Conservation (phyloP, 2,329 filamentous ascomycete genomes). For the Trichoderma sp. region DNA sequence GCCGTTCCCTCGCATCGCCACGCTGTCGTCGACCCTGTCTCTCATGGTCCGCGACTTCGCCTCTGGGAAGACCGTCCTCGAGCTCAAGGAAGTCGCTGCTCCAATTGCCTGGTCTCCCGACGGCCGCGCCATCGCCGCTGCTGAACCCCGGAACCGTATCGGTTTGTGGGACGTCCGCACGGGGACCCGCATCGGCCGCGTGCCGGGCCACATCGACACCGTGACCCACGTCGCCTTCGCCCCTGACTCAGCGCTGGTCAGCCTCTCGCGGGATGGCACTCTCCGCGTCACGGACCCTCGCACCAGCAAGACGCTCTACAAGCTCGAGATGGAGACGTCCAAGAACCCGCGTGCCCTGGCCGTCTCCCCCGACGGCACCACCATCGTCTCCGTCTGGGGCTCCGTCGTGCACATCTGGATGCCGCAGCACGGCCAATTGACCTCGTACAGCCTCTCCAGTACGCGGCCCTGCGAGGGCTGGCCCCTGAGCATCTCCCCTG, state of each 20-base stretch:
- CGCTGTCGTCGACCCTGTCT: constrained; percentile 31
- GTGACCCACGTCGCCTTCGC: constrained; percentile 39
- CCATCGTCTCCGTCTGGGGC: constrained; percentile 40
- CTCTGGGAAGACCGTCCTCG: constrained; percentile 32
- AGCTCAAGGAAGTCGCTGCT: constrained; percentile 32
- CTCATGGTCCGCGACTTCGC: constrained; percentile 32
- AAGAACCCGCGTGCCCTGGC: constrained; percentile 32
- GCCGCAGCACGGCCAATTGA: constrained; percentile 32
- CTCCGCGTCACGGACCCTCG: constrained; percentile 35
- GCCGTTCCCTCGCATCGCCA: constrained; percentile 26
- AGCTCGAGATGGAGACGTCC: constrained; percentile 35
- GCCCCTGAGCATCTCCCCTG: constrained; percentile 40
- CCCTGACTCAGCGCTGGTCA: constrained; percentile 30
- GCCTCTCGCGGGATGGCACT: constrained; percentile 37
- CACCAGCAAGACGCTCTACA: constrained; percentile 35
- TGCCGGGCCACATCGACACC: constrained; percentile 36
- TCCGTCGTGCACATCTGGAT: constrained; percentile 39
- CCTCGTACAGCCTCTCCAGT: constrained; percentile 36
- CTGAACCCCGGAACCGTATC: constrained; percentile 30
- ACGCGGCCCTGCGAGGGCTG: constrained; percentile 39
- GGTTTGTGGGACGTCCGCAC: constrained; percentile 35
- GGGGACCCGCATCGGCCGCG: constrained; percentile 30
- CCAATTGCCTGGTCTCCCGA: constrained; percentile 36
- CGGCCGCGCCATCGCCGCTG: constrained; percentile 32
- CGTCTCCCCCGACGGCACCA: constrained; percentile 33